Conservation (phyloP, 2,329 filamentous ascomycete species). For the Pseudovirgaria hyperparasitica region DNA sequence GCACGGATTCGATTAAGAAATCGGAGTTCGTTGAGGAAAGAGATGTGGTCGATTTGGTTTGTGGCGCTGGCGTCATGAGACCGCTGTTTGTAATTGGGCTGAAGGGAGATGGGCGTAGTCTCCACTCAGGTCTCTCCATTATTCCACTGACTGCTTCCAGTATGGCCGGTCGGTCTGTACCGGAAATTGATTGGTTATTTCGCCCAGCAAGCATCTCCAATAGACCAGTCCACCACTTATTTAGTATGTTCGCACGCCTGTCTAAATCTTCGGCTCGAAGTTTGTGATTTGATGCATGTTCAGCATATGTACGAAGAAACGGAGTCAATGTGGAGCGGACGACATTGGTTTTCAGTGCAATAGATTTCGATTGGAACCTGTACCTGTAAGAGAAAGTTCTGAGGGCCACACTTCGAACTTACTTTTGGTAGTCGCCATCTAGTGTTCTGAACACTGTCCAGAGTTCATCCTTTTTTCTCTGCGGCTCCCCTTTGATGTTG, state of each 20-base stretch:
- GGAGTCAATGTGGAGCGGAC: conserved; percentile 61
- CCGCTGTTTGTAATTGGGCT: conserved; percentile 47
- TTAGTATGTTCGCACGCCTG: conserved; percentile 62
- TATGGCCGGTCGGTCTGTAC: conserved; percentile 69
- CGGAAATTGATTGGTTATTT: conserved; percentile 64
- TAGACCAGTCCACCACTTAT: conserved; percentile 82
- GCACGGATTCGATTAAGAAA: conserved; percentile 62
- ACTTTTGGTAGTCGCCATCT: conserved; percentile 57
- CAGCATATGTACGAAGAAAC: conserved; percentile 59
- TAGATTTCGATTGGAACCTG: conserved; percentile 61
- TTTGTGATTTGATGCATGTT: conserved; percentile 51
- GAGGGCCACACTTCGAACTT: conserved; percentile 12
- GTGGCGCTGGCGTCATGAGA: conserved; percentile 29
- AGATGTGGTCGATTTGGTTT: conserved; percentile 43
- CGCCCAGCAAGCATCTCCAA: conserved; percentile 70
- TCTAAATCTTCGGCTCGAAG: conserved; percentile 75
- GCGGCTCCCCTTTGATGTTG: conserved; percentile 19
- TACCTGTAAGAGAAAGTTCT: conserved; percentile 1
- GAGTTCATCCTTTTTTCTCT: conserved; percentile 55
- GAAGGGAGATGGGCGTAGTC: conserved; percentile 55
- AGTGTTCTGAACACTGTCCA: conserved; percentile 56
- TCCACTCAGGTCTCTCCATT: conserved; percentile 86
- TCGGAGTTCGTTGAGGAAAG: conserved; percentile 48
- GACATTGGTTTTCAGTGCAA: conserved; percentile 59
- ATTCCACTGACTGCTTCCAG: conserved; percentile 68